Percentiles rank a stretch among this genome's conserved stretches.
Conservation (phyloP, 768 basidiomycete species). For the Neoboletus brunneissimus region DNA sequence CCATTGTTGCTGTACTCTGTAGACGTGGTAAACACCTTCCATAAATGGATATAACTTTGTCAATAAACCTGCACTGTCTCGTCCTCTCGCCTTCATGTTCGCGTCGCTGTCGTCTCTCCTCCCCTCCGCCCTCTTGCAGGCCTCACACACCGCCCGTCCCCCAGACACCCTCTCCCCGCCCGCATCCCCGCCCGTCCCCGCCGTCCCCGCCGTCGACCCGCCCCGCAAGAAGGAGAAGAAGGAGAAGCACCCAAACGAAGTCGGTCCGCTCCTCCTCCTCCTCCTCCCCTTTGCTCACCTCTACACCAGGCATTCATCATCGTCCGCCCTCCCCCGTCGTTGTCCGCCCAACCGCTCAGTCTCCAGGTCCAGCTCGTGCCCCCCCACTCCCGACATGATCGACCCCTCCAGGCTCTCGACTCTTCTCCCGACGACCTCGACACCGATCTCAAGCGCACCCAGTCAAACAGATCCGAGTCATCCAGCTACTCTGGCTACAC, state of each 20-base stretch:
- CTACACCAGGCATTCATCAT: slow-evolving; percentile 77
- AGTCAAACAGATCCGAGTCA: slow-evolving; percentile 52
- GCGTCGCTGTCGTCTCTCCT: slow-evolving; percentile 51
- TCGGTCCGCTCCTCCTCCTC: slow-evolving; percentile 23
- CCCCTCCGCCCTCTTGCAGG: slow-evolving; percentile 48
- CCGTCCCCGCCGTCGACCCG: slow-evolving; percentile 24
- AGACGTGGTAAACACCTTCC: slow-evolving; percentile 15
- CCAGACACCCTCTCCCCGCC: slow-evolving; percentile 15
- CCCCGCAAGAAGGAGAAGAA: slow-evolving; percentile 44
- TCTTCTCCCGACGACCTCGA: slow-evolving; percentile 29
- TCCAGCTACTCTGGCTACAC: slow-evolving; percentile 46
- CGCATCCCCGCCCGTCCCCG: not conserved
- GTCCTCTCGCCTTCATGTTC: slow-evolving; percentile 39
- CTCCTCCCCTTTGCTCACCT: slow-evolving; percentile 7
- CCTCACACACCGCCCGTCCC: slow-evolving; percentile 21
- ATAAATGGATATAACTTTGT: not conserved
- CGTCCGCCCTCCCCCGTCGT: slow-evolving; percentile 85
- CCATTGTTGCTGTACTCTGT: too few species aligned
- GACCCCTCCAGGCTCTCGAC: slow-evolving; percentile 47
- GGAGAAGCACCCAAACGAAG: slow-evolving; percentile 46
- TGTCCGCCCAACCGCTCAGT: slow-evolving; percentile 83
- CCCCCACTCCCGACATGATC: slow-evolving; percentile 41
- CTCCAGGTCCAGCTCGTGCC: slow-evolving; percentile 91
- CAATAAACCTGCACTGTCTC: slow-evolving; percentile 13
- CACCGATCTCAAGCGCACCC: slow-evolving; percentile 28